Evolutionary conservation across 192 early-diverging fungal species (phyloP), one percentile per base, ranked within the genome.

Genomic region (Backusella parvicylindrica): DNA sequence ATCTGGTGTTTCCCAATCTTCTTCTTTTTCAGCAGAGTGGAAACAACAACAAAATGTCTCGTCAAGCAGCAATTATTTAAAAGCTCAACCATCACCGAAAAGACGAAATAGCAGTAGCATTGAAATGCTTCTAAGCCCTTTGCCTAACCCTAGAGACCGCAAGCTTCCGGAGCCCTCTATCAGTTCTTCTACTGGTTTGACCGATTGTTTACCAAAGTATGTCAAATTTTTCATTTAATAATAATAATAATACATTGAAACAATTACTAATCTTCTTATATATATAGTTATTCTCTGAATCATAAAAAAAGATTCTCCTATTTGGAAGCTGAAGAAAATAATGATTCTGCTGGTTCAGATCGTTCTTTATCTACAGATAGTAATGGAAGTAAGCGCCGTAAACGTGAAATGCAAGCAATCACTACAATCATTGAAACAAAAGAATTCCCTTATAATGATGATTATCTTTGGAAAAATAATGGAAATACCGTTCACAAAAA

Each of bases 371-470:
- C 37, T 23, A 70, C 38, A 28, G 68, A 70, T 18, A 15, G 11
- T 15, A 43, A 36, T 36, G 18, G 3, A 28, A 68, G 76, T 41
- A 87, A 86, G 53, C 83, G 88, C 28, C 84, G 86, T 68, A 78
- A 86, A 49, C 81, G 88, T 7, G 88, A 89, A 68, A 89, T 89
- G 88, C 86, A 87, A 43, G 84, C 88, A 5, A 85, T 89, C 4
- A 89, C 86, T 47, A 83, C 84, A 64, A 86, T 89, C 71, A 80
- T 89, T 8, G 88, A 89, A 60, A 85, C 87, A 1, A 72, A 65
- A 32, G 79, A 81, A 21, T 76, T 47, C 53, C 78, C 72, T 35
- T 77, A 79, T 64, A 79, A 77, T 36, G 81, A 83, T 64, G 75
- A 83, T 12, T 83, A 79, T 28, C 36, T 83, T 12, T 83, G 81